Conservation (phyloP, 495 filamentous ascomycete genomes). For the Choiromyces venosus region DNA sequence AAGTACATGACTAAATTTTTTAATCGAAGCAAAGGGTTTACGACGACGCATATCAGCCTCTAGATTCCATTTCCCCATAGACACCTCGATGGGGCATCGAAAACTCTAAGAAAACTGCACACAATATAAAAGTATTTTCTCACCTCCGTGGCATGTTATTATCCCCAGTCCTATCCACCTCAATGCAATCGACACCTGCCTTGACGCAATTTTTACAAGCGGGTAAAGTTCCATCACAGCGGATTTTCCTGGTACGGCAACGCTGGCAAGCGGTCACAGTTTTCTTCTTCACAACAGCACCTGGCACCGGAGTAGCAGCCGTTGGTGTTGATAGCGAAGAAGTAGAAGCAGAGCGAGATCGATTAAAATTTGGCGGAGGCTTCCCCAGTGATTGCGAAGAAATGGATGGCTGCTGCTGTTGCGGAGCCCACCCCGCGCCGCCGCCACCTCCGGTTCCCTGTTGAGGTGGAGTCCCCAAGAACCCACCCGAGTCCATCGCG, state of each 20-base stretch:
- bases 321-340: slow-evolving; percentile 38
- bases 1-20: slow-evolving; percentile 37
- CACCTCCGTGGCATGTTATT: slow-evolving; percentile 42
- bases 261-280: slow-evolving; percentile 42
- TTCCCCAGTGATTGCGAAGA: slow-evolving; percentile 20
- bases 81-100: neutral
- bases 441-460: slow-evolving; percentile 18
- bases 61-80: neutral
- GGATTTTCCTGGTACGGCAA: slow-evolving; percentile 42
- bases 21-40: neutral
- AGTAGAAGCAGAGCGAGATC: slow-evolving; percentile 41
- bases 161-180: slow-evolving; percentile 40
- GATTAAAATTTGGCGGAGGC: slow-evolving; percentile 26
- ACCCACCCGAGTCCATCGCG: slow-evolving; percentile 23
- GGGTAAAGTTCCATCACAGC: slow-evolving; percentile 40
- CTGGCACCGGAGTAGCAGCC: slow-evolving; percentile 20
- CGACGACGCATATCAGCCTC: neutral
- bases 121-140: slow-evolving; percentile 17
- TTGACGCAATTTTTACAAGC: slow-evolving; percentile 41
- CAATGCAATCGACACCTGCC: slow-evolving; percentile 38
- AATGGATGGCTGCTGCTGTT: slow-evolving; percentile 32
- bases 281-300: slow-evolving; percentile 33
- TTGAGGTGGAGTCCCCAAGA: slow-evolving; percentile 29
- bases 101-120: neutral
- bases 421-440: slow-evolving; percentile 41